Conservation (phyloP, 1,139 yeast species). For the Arxiozyma bovina region DNA sequence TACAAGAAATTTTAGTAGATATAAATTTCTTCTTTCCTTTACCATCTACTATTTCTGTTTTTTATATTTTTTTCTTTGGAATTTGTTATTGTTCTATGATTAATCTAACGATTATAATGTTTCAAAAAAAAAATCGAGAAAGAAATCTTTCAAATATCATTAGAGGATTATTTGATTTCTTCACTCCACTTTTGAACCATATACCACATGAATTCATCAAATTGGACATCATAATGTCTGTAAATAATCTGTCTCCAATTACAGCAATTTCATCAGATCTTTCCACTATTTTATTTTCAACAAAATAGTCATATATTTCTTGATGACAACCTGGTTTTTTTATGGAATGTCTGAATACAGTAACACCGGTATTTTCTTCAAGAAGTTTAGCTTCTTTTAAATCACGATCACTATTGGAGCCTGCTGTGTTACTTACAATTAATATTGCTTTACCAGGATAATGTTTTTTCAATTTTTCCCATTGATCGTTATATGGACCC, state of each 20-base stretch:
- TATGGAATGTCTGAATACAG: conserved; percentile 65
- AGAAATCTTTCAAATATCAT: conserved; percentile 20
- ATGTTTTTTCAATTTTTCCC: conserved; percentile 44
- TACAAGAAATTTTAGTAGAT: background rate
- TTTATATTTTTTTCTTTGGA: too few species aligned
- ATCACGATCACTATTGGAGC: conserved; percentile 64
- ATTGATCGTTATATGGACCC: conserved; percentile 57
- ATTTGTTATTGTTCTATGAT: too few species aligned
- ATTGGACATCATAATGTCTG: conserved; percentile 91
- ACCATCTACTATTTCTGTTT: too few species aligned
- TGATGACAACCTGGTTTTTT: conserved; percentile 85
- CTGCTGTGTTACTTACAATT: conserved; percentile 90
- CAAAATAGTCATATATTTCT: conserved; percentile 59
- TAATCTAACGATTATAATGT: too few species aligned
- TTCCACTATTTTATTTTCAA: conserved; percentile 37
- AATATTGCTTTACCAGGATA: conserved; percentile 63
- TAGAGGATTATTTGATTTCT: conserved; percentile 16
- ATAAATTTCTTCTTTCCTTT: too few species aligned
- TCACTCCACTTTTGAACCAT: conserved; percentile 76
- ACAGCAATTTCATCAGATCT: conserved; percentile 64
- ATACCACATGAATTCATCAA: conserved; percentile 82
- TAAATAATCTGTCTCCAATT: conserved; percentile 82
- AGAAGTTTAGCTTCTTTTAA: conserved; percentile 56
- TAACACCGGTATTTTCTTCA: conserved; percentile 62
- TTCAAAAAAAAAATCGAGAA: conserved; percentile 4